phyloP scores from a whole-genome alignment of 495 filamentous ascomycete species.

The Podospora australis region DNA sequence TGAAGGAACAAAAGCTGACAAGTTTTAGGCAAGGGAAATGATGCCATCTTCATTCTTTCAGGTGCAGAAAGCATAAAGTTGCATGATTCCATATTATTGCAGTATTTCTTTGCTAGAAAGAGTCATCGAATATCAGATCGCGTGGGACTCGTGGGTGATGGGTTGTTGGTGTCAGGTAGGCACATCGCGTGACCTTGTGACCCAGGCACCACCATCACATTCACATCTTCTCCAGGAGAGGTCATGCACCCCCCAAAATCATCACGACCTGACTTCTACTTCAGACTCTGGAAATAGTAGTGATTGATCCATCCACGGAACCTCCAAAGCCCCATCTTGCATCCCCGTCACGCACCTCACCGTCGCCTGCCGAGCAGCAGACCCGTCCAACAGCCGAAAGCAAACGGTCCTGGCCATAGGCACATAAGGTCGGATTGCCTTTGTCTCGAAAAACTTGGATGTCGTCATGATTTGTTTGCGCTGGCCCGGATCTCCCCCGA shows the following conservation, averaged over 20 bases:
- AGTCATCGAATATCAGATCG: too few species aligned
- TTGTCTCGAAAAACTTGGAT: not conserved
- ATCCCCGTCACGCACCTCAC: conserved; percentile 2
- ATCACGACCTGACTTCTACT: too few species aligned
- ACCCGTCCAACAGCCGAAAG: not conserved
- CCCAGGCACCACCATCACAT: conserved; percentile 5
- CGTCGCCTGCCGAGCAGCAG: too few species aligned
- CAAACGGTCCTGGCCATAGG: not conserved
- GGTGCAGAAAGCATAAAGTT: not conserved
- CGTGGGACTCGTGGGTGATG: conserved; percentile 8
- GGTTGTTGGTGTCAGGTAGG: conserved; percentile 2
- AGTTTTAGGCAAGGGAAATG: not conserved
- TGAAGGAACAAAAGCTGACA: not conserved
- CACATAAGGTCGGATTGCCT: not conserved
- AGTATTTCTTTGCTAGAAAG: not conserved
- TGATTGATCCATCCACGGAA: too few species aligned
- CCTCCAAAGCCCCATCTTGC: conserved; percentile 1
- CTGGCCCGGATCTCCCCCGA: not conserved
- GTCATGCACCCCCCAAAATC: too few species aligned
- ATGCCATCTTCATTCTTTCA: not conserved
- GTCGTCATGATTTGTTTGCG: conserved; percentile 4
- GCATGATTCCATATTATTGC: not conserved
- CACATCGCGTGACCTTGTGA: conserved; percentile 13
- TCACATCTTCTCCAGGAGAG: too few species aligned
- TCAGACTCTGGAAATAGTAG: too few species aligned